These are phyloP conservation scores for Cyberlindnera xylosilytica DNA, from an alignment of 805 yeast species.

Conservation along the genomic window DNA sequence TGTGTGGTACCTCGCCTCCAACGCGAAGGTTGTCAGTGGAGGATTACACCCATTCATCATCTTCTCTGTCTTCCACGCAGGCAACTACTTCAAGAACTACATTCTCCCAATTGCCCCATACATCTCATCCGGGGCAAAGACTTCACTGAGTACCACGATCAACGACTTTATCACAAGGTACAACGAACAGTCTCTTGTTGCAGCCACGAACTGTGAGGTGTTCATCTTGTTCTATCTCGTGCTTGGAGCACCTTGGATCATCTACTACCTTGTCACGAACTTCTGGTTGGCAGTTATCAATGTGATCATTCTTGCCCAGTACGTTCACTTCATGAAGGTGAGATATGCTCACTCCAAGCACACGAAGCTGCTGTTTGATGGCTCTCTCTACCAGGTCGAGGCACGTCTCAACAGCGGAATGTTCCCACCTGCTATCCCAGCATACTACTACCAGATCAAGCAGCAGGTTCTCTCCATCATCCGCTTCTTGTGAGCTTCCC, in stretches of 20 bases:
- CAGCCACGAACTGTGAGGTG: constrained; percentile 48
- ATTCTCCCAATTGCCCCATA: constrained; percentile 50
- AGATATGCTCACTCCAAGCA: constrained; percentile 56
- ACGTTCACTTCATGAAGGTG: constrained; percentile 54
- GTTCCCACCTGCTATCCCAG: constrained; percentile 32
- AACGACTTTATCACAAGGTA: constrained; percentile 34
- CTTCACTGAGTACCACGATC: constrained; percentile 30
- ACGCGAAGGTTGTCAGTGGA: constrained; percentile 40
- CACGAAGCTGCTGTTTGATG: constrained; percentile 47
- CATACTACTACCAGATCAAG: constrained; percentile 18
- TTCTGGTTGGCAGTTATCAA: constrained; percentile 30
- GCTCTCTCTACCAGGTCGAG: constrained; percentile 42
- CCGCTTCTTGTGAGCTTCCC: constrained; percentile 1
- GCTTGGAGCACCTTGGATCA: constrained; percentile 41
- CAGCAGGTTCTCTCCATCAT: constrained; percentile 10
- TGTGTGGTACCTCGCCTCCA: constrained; percentile 41
- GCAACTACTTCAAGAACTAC: constrained; percentile 53
- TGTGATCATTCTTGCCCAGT: constrained; percentile 40
- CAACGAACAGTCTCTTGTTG: constrained; percentile 40
- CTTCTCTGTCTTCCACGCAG: constrained; percentile 62
- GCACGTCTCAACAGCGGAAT: constrained; percentile 33
- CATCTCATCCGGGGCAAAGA: constrained; percentile 22
- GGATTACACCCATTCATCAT: constrained; percentile 59
- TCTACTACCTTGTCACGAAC: constrained; percentile 31
- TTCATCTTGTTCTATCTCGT: constrained; percentile 37